These are phyloP conservation scores for Alloascoidea africana DNA, from an alignment of 805 yeast genomes.

Conservation along the genomic window DNA sequence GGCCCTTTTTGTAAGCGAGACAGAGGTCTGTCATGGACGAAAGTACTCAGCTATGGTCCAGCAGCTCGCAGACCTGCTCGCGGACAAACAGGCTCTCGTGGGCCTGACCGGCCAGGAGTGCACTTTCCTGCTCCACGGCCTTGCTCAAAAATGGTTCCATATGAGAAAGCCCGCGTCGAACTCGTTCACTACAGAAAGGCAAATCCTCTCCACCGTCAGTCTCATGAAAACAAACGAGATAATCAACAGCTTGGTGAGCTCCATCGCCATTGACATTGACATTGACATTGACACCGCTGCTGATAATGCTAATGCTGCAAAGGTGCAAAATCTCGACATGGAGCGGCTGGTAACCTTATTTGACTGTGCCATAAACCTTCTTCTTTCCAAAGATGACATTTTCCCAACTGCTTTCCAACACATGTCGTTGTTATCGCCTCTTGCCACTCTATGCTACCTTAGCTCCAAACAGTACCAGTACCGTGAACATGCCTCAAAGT, in stretches of 20 bases:
- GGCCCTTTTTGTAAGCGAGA: not conserved
- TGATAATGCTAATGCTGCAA: no score
- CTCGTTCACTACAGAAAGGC: not conserved
- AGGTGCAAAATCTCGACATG: no score
- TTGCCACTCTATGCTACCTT: not conserved
- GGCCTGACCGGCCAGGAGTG: not conserved
- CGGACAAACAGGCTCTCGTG: not conserved
- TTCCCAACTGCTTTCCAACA: no score
- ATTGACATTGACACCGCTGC: no score
- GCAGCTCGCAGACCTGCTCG: not conserved
- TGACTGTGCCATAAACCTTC: no score
- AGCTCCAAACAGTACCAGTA: constrained; percentile 3
- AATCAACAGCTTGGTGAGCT: no score
- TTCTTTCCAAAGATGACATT: no score
- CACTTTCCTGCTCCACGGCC: not conserved
- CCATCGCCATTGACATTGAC: no score
- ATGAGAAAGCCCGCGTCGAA: not conserved
- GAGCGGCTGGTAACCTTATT: no score
- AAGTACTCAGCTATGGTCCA: not conserved
- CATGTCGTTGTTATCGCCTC: not conserved
- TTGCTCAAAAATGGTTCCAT: not conserved
- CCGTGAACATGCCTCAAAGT: constrained; percentile 4
- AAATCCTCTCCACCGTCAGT: not conserved
- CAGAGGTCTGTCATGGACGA: not conserved
- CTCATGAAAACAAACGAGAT: not conserved